A percentile compares a stretch with the other conserved stretches of the same genome.
Conservation (phyloP, 2,329 filamentous ascomycete genomes). For the Pseudopyrenochaeta lycopersici region DNA sequence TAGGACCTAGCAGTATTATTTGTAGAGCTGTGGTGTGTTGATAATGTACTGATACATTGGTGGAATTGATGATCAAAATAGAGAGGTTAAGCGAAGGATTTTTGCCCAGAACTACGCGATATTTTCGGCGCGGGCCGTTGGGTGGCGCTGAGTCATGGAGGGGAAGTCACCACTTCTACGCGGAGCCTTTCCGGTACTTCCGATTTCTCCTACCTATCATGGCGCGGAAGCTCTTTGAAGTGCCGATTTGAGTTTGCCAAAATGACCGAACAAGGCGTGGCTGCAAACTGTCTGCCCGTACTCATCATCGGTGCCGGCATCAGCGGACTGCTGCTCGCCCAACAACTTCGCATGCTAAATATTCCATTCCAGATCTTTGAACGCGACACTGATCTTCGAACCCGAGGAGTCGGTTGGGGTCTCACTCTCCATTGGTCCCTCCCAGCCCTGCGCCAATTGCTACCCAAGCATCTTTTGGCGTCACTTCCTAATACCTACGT, state of each 20-base stretch:
- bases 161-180: too few species aligned
- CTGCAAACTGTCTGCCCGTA: neutral
- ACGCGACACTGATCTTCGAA: conserved; percentile 20
- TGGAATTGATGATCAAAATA: neutral
- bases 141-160: neutral
- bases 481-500: conserved; percentile 17
- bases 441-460: conserved; percentile 11
- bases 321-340: neutral
- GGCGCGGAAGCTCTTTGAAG: neutral
- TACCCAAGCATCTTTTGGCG: conserved; percentile 6
- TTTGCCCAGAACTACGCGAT: neutral
- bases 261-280: neutral
- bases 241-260: neutral
- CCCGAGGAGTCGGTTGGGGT: conserved; percentile 29
- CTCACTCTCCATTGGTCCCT: conserved; percentile 24
- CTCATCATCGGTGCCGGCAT: neutral
- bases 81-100: neutral
- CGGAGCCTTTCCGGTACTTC: neutral
- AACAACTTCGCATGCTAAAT: conserved; percentile 1
- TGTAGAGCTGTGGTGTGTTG: too few species aligned
- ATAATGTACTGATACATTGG: too few species aligned
- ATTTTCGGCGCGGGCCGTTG: neutral
- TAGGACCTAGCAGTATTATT: too few species aligned
- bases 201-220: neutral
- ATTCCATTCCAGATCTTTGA: conserved; percentile 33